phyloP scores from a whole-genome alignment of 768 basidiomycete species.

The Pleurotus ostreatus region DNA sequence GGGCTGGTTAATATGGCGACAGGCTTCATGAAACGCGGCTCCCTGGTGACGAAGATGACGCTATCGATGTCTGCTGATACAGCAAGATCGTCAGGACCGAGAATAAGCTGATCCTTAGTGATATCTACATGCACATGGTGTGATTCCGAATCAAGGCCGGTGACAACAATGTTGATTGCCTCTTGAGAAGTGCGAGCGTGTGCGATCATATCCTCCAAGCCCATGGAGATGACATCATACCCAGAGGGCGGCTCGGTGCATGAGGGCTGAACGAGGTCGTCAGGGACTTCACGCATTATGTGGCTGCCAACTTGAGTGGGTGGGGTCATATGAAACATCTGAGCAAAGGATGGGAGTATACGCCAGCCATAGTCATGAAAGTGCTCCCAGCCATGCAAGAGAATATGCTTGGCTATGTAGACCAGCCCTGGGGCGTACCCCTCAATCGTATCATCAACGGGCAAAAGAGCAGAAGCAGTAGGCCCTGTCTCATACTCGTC shows the following conservation, averaged over 20 bases:
- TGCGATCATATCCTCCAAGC: slow-evolving; percentile 10
- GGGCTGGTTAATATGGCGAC: slow-evolving; percentile 10
- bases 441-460: slow-evolving; percentile 3
- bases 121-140: slow-evolving; percentile 10
- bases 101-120: background rate
- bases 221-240: slow-evolving; percentile 9
- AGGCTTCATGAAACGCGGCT: slow-evolving; percentile 5
- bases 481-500: slow-evolving; percentile 15
- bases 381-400: slow-evolving; percentile 11
- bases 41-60: slow-evolving; percentile 10
- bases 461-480: slow-evolving; percentile 7
- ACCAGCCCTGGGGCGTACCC: background rate
- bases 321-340: slow-evolving; percentile 3
- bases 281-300: slow-evolving; percentile 6
- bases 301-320: slow-evolving; percentile 11
- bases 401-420: slow-evolving; percentile 12
- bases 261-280: background rate
- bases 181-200: background rate
- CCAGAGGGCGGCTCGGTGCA: background rate
- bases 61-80: slow-evolving; percentile 13
- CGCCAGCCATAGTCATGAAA: slow-evolving; percentile 15
- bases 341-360: slow-evolving; percentile 7
- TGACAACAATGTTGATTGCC: slow-evolving; percentile 8
- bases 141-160: slow-evolving; percentile 8
- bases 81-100: background rate